Evolutionary conservation across 2,329 filamentous ascomycete genomes (phyloP), one percentile per base, ranked within the genome.

Genomic region (Hypoxylon sp.): DNA sequence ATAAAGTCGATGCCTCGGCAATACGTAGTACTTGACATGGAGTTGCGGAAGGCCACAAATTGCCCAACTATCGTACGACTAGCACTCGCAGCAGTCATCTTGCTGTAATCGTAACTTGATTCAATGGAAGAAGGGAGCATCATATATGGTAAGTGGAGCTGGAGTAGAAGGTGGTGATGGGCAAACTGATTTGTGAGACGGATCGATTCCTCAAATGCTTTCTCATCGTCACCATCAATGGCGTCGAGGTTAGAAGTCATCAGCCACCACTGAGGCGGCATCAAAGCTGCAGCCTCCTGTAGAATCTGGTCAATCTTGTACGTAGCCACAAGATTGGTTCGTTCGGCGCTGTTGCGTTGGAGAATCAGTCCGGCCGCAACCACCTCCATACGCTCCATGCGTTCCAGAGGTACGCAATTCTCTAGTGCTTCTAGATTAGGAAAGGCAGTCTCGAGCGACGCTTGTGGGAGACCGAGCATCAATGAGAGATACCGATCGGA

Each of bases 401-500:
- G 65, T 30, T 71, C 72, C 9, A 70, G 50, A 2, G 62, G 53
- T 2, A 71, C 71, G 53, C 75, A 77, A 11, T 41, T 61, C 36
- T 75, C 75, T 13, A 82, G 64, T 6, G 70, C 67, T n/a, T 73
- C 55, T 0, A 75, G 67, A 10, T 63, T 71, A 3, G 72, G 74
- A 32, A 80, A 80, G 14, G 36, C 52, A 19, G 65, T 70, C 25
- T 80, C 78, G 6, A 67, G 55, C 2, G 75, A 70, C n/a, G 77
- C 79, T 45, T 81, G 82, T 1, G 82, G 81, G 2, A 86, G 75
- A 7, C 83, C 83, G 0, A 86, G 74, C 73, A 85, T 79, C 21
- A 86, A 69, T 2, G 79, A 84, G 2, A 87, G 76, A 50, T 84
- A 83, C 1, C 84, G 81, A 57, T 87, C 85, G 2, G 78, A 74